Evolutionary conservation across 768 basidiomycete species (phyloP), one percentile per base, ranked within the genome.

Genomic region (Tricholoma furcatifolium): DNA sequence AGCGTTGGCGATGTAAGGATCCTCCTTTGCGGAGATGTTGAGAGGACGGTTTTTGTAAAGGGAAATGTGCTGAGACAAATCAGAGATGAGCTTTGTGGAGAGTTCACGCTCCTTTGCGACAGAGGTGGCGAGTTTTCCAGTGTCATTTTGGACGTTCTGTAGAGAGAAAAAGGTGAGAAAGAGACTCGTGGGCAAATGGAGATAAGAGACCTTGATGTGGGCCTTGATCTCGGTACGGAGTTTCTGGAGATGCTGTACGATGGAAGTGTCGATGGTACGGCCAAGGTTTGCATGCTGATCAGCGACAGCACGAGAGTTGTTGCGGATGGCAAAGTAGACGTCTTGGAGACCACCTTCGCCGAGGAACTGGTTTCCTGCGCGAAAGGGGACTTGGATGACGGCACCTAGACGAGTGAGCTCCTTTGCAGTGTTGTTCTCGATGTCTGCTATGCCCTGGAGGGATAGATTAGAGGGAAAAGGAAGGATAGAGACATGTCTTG

Each of bases 261-360:
- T 98, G 4, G 93, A 96, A 30, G 88, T 89, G 60, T 99, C 95
- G 64, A 99, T 89, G 6, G 97, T 98, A 30, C 93, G 85, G 2
- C 95, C 96, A 8, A 99, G 83, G 64, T 94, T 96, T 10, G 95
- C 93, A 64, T 98, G 95, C 50, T 96, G 92, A 72, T 98, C 97
- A 0, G 97, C 93, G 58, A 98, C 92, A 51, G 79, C 70, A 44
- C 95, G 87, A 0, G 94, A 94, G 71, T 93, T 94, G 78, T 98
- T 93, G 15, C 97, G 85, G 56, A 99, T 85, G 53, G 76, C 80
- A 71, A 93, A 98, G 71, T 88, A 98, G 15, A 97, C 82, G 64
- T 98, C 96, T 89, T 95, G 93, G 44, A 99, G 74, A 43, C 97
- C 96, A 11, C 91, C 92, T 68, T 98, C 94, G n/a, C 97, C 97